Base-by-base conservation (phyloP, 2,329 filamentous ascomycete genomes). In the Trichophaea hybrida region DNA sequence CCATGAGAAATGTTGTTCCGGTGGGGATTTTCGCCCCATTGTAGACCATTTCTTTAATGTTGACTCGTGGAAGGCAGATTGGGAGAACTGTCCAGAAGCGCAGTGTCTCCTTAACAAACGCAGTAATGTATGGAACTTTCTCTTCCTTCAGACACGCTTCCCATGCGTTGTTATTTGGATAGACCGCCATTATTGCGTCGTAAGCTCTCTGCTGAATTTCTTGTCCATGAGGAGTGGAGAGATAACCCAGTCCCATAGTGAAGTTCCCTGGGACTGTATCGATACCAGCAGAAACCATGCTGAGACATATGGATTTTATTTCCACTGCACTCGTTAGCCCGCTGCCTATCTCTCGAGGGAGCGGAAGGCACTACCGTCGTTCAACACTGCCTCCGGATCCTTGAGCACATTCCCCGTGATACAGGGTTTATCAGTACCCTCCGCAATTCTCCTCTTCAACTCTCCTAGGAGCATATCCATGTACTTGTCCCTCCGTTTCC, bases 241-340 rank as follows among this genome's bases (percentile, higher is more conserved):
- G 77, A 66, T 86, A 87, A 1, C 84, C 87, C 49, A 91, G 80
- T 10, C 83, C 83, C 84, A 88, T 88, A 68, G 88, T 83, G 7
- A 91, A 73, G 63, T 89, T 90, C 8, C 82, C 85, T 0, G 87
- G 85, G 1, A 93, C 83, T 0, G 87, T 93, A 69, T 93, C 87
- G 13, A 91, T 78, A 15, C 87, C 87, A 0, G 85, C 87, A 1
- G 83, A 86, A 0, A 91, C 84, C 80, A 91, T 89, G 31, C 85
- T 88, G 31, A 93, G 73, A 69, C 86, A 88, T 66, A 93, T 88
- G 2, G 84, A 86, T 71, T 85, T 88, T 54, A 90, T 77, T 71
- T 90, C 87, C 10, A 80, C 84, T 85, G 81, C 5, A 5, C 6
- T 12, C 12, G 13, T n/a, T 46, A n/a, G 24, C 12, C 48, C 15